phyloP scores from a whole-genome alignment of 192 early-diverging fungal genomes.

The Gryganskiella cystojenkinii region DNA sequence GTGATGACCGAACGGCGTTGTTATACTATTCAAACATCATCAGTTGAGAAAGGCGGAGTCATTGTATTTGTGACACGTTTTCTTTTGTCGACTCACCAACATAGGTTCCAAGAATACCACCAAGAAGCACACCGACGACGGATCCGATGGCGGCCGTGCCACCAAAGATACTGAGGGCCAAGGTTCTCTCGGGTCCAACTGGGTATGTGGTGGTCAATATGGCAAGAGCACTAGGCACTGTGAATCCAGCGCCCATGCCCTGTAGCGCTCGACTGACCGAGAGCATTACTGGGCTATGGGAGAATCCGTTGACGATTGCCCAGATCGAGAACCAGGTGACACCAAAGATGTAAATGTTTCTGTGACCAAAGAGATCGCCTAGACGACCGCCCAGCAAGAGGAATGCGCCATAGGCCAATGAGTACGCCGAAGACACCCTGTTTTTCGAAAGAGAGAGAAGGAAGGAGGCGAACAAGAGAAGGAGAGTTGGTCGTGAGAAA shows the following conservation, averaged over 20 bases:
- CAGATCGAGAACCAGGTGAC: constrained; percentile 43
- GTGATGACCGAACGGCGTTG: background rate
- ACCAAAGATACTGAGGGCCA: constrained; percentile 38
- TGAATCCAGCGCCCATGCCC: constrained; percentile 50
- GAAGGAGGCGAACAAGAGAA: background rate
- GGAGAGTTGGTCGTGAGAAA: background rate
- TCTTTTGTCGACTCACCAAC: constrained; percentile 30
- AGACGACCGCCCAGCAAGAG: constrained; percentile 42
- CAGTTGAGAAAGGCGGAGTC: background rate
- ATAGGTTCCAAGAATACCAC: constrained; percentile 35
- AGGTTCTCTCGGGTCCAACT: constrained; percentile 32
- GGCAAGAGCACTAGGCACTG: constrained; percentile 51
- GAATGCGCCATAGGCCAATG: constrained; percentile 50
- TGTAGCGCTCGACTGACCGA: constrained; percentile 48
- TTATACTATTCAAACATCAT: background rate
- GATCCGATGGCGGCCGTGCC: constrained; percentile 39
- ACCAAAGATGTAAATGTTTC: constrained; percentile 38
- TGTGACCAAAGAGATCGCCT: constrained; percentile 52
- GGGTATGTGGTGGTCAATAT: constrained; percentile 45
- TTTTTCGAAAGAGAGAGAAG: background rate
- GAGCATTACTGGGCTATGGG: constrained; percentile 28
- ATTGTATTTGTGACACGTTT: background rate
- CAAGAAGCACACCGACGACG: constrained; percentile 38
- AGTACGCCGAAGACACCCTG: constrained; percentile 45
- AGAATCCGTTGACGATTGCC: constrained; percentile 41